Evolutionary conservation across 176 grass and related monocot species (phyloP).

Genomic region (Panicum miliaceum): DNA sequence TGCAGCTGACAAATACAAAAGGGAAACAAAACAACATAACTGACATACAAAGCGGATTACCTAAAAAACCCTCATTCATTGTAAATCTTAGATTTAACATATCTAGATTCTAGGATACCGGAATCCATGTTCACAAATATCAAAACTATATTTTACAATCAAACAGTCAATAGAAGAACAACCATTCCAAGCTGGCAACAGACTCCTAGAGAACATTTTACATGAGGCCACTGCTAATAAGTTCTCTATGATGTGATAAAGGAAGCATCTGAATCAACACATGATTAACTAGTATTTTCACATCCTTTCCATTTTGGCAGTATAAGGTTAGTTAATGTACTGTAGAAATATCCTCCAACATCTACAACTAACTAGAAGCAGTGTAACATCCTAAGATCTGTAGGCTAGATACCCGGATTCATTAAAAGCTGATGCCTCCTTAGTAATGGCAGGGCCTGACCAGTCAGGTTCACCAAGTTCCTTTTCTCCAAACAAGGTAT

Average conservation of each 20-base stretch:
- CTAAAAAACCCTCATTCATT: not conserved
- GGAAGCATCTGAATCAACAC: not conserved
- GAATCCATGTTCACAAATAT: constrained; percentile 1
- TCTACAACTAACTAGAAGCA: not conserved
- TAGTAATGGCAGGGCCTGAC: not conserved
- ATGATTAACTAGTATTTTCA: constrained; percentile 11
- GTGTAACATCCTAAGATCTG: not conserved
- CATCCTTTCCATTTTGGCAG: not conserved
- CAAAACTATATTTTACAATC: not conserved
- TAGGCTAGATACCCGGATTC: not conserved
- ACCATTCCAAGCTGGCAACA: not conserved
- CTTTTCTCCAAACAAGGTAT: constrained; percentile 19
- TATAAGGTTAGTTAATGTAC: not conserved
- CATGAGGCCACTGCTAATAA: not conserved
- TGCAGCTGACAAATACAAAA: not conserved
- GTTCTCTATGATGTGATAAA: not conserved
- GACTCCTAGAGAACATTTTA: not conserved
- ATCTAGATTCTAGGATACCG: not conserved
- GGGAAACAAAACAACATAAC: not conserved
- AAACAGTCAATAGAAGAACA: constrained; percentile 13
- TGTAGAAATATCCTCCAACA: not conserved
- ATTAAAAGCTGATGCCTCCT: constrained; percentile 4
- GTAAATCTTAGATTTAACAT: constrained; percentile 1
- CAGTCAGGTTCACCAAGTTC: not conserved
- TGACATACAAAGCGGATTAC: not conserved